phyloP scores from a whole-genome alignment of 2,329 filamentous ascomycete genomes.

The Colletotrichum lentis region DNA sequence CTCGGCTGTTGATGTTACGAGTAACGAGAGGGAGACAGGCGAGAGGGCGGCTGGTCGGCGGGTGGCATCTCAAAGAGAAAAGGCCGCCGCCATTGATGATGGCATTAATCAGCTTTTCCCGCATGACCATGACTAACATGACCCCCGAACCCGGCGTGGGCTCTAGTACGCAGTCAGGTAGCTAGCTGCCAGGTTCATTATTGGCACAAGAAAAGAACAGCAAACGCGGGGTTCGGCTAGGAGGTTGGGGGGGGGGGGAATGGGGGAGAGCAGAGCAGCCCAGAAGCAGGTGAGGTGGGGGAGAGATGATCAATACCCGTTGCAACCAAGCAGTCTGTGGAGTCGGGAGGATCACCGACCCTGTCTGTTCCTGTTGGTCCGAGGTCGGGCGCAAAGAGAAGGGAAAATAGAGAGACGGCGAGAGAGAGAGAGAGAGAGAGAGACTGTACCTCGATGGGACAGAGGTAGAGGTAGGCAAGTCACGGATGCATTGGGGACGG shows the following conservation, averaged over 20 bases:
- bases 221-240: conserved; percentile 33
- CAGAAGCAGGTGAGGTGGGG: too few species aligned
- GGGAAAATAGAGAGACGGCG: not conserved
- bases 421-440: not conserved
- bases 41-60: not conserved
- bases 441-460: not conserved
- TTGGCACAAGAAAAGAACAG: conserved; percentile 8
- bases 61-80: not conserved
- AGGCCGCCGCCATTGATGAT: not conserved
- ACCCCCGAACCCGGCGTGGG: not conserved
- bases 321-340: conserved; percentile 16
- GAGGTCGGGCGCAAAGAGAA: conserved; percentile 12
- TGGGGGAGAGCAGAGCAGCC: too few species aligned
- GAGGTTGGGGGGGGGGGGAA: conserved; percentile 2
- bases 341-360: conserved; percentile 32
- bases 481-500: not conserved
- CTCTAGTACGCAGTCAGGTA: not conserved
- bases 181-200: conserved; percentile 12
- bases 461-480: not conserved
- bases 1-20: not conserved
- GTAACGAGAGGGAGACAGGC: too few species aligned
- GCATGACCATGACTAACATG: too few species aligned
- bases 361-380: conserved; percentile 12
- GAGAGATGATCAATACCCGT: conserved; percentile 25
- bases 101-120: conserved; percentile 10